Base-by-base conservation (phyloP, 768 basidiomycete species). In the Chalciporus piperatus region DNA sequence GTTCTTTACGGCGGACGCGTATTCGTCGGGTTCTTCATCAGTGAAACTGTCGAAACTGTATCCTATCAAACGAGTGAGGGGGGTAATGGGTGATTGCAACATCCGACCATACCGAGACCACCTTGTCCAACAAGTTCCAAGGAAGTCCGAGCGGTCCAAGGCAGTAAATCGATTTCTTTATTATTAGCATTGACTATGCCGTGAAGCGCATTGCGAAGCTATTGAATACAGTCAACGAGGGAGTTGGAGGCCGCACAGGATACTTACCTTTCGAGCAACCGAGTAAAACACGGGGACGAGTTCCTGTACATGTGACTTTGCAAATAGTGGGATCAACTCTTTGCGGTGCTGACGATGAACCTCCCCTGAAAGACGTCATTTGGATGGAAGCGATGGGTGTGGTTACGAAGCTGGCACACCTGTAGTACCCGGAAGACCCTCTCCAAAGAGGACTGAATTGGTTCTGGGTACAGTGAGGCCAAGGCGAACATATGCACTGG, bases 31-130 rank as follows among this genome's bases (percentile, higher is more conserved):
- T 9, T 14, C 41, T 6, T 48, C 47, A 13, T 48, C 47, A 10
- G 47, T 41, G 20, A 48, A 48, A n/a, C 41, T 48, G 28, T 48
- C 47, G 28, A 48, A 48, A 40, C 47, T 48, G 20, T 48, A 41
- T 48, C 47, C 47, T 48, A 19, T 22, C 37, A 11, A 27, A 19
- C 11, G 30, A 32, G 30, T 32, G 1, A 32, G 30, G 22, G 13
- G 1, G 11, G 30, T 32, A 10, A 10, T 12, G 11, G 30, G 30
- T 5, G 30, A 32, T 12, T 12, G 11, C 7, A 32, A 32, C 30
- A 32, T 32, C 2, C 30, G 28, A 47, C 13, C 14, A 20, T 22
- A 47, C 47, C 47, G 28, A 48, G 47, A n/a, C 47, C 47, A 41
- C 5, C 47, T 48, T 48, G 39, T 16, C 47, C 47, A 12, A 48